phyloP scores from a whole-genome alignment of 176 grass and related monocot genomes.

The Puya raimondii region DNA sequence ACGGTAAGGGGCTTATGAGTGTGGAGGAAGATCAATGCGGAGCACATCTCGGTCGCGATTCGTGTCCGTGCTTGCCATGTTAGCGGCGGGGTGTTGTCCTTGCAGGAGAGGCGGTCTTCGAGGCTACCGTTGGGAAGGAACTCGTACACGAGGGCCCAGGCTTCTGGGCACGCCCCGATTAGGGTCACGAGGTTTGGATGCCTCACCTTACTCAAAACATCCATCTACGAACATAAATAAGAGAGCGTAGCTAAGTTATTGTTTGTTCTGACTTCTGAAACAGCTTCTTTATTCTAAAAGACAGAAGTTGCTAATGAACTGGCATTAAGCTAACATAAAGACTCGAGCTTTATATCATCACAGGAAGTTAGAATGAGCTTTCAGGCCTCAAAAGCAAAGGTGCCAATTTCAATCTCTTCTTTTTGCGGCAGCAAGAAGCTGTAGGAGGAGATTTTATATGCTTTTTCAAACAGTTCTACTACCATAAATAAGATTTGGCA shows the following conservation, averaged over 20 bases:
- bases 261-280: background rate
- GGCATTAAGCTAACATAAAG: background rate
- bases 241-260: background rate
- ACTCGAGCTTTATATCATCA: background rate
- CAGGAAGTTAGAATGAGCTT: background rate
- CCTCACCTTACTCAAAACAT: conserved; percentile 18
- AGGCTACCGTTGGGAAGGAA: conserved; percentile 18
- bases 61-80: conserved; percentile 11
- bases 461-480: too few species aligned
- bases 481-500: background rate
- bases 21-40: conserved; percentile 18
- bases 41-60: conserved; percentile 21
- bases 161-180: conserved; percentile 8
- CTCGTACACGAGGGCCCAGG: conserved; percentile 17
- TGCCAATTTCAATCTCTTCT: too few species aligned
- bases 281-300: background rate
- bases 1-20: conserved; percentile 10
- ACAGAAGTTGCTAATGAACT: too few species aligned
- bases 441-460: too few species aligned
- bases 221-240: conserved; percentile 7
- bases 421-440: too few species aligned
- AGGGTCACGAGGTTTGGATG: conserved; percentile 20
- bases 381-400: too few species aligned
- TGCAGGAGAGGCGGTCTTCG: conserved; percentile 11
- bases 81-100: conserved; percentile 19